Base-by-base conservation (phyloP, 2,329 filamentous ascomycete species). In the Pseudophaeomoniella oleicola region DNA sequence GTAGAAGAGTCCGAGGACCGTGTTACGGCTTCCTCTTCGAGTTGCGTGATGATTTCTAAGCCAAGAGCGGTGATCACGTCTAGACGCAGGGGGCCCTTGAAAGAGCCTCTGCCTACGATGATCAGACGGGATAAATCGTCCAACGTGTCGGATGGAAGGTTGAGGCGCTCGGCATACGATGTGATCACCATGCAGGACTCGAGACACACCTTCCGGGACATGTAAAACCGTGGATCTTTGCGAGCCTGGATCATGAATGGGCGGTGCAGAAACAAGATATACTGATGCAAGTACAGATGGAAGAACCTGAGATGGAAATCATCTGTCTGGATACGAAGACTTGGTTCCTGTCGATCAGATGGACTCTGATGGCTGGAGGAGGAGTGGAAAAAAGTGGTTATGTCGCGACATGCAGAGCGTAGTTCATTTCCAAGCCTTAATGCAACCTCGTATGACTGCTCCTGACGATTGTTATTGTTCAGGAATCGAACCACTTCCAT, bases 191-290 rank as follows among this genome's bases (percentile, higher is more conserved):
- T 39, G 1, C 55, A 52, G 12, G 48, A 49, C 19, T 59, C 57
- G 0, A 59, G 42, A 35, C 55, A 57, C 4, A 56, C 39, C 35
- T 57, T 59, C 5, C 52, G 50, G 5, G 57, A 59, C 35, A 54
- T 59, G 4, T 55, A 56, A 33, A 50, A 59, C 38, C 53, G 50
- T 0, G 54, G 54, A 4, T 55, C 44, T 3, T 46, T 41, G 9
- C 47, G 44, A 10, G 56, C 50, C 37, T 51, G 55, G n/a, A 53
- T 43, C 1, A 51, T 50, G 35, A 55, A 57, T 1, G 55, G 56
- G 10, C 60, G 62, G 42, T 78, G 71, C 0, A 78, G 54, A 1
- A 63, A 59, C 11, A 76, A 60, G 2, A 75, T 44, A 45, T 72
- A 75, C 11, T 72, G 66, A 4, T 67, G 66, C 3, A 69, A 55